Base-by-base conservation (phyloP, 352 stramenopile genomes). In the Phytopythium oedochilum region DNA sequence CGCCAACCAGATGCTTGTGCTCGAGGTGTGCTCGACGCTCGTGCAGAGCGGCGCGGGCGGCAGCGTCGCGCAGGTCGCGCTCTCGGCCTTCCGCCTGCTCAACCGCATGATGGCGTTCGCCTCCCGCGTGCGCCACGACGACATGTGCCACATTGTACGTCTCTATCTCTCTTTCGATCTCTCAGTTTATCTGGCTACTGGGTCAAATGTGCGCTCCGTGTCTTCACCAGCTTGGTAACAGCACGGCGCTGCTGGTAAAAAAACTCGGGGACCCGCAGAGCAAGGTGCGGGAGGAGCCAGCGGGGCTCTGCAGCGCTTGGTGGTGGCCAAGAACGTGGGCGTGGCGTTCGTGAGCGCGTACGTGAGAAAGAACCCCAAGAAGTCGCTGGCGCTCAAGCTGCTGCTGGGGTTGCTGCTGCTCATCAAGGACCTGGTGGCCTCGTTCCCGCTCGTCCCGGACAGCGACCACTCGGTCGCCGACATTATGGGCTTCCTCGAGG, bases 401-500 rank as follows among this genome's bases (percentile, higher is more conserved):
- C 60, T 94, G 18, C 75, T 78, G 20, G 84, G 84, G 1, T 70
- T 81, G 3, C 53, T 92, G 22, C 53, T 83, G 4, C 63, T 86
- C 10, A 64, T 92, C 12, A 86, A 87, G 42, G 76, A 77, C 1
- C 53, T 94, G 10, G 45, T 92, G 8, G 60, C 57, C 10, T 56
- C 83, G 23, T 88, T 86, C 31, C 73, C 88, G 18, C 55, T 89
- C 3, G 6, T 73, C 1, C 57, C 74, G 0, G 70, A 77, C 23
- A 73, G 62, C 17, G 71, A 90, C 23, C 73, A 81, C 46, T 88
- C 81, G 6, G 59, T 81, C 10, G 46, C 68, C 53, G 73, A 67
- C 4, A 75, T 96, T 31, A 86, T 96, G 72, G 69, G 66, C 12
- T 93, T 95, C 58, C 53, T 94, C 1, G 87, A 94, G 52, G 83